Evolutionary conservation across 75 land plant genomes (phyloP).

Genomic region (Chamaecyparis obtusa): DNA sequence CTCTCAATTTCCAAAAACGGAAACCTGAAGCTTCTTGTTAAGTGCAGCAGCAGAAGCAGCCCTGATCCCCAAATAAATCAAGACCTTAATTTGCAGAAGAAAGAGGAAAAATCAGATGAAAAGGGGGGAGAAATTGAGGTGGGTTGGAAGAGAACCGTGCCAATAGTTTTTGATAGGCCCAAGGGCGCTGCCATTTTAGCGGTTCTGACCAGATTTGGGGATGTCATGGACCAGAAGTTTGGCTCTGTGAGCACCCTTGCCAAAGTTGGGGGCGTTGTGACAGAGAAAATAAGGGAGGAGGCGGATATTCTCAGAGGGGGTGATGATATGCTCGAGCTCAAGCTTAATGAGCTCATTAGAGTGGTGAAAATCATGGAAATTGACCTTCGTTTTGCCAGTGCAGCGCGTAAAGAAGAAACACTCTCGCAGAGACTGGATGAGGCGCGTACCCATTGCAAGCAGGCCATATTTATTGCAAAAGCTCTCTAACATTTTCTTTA

Average conservation of each 20-base stretch:
- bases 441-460: conserved; percentile 65
- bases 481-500: conserved; percentile 16
- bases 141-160: conserved; percentile 63
- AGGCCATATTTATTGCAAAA: conserved; percentile 69
- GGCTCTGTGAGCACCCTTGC: conserved; percentile 63
- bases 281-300: conserved; percentile 69
- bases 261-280: conserved; percentile 66
- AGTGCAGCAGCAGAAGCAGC: not conserved
- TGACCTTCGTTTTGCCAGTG: conserved; percentile 77
- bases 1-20: not conserved
- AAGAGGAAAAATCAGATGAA: not conserved
- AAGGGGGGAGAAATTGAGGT: conserved; percentile 22
- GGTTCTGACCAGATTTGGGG: conserved; percentile 53
- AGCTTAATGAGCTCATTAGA: conserved; percentile 65
- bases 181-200: conserved; percentile 55
- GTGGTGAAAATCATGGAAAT: conserved; percentile 73
- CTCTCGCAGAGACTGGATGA: conserved; percentile 55
- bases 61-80: not conserved
- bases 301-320: conserved; percentile 53
- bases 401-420: conserved; percentile 74
- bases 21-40: not conserved
- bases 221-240: conserved; percentile 52
- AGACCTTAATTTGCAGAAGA: not conserved
- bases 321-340: conserved; percentile 60
- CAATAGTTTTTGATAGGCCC: conserved; percentile 41